A percentile compares a stretch with the other conserved stretches of the same genome.
Evolutionary conservation across 805 yeast genomes (phyloP).

Genomic region (Sugiyamaella marilandica): DNA sequence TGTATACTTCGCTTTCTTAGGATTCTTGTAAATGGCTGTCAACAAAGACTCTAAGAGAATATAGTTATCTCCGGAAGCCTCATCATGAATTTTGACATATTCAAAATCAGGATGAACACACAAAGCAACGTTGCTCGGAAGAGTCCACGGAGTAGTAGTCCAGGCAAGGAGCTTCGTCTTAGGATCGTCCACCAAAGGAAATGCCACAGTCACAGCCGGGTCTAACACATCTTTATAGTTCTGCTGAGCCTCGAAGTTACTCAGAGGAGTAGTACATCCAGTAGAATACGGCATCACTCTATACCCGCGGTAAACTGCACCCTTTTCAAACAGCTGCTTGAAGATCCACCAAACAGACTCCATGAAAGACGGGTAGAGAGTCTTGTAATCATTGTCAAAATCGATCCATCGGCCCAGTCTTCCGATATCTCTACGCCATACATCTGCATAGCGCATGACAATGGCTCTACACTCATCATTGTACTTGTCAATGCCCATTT

Average conservation of each 20-base stretch:
- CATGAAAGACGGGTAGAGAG: constrained; percentile 93
- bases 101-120: constrained; percentile 90
- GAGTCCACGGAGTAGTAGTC: constrained; percentile 99
- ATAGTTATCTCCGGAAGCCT: constrained; percentile 73
- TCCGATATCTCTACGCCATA: constrained; percentile 90
- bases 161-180: constrained; percentile 87
- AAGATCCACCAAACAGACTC: constrained; percentile 99
- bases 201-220: constrained; percentile 92
- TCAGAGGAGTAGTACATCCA: constrained; percentile 92
- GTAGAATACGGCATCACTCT: constrained; percentile 99
- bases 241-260: constrained; percentile 97
- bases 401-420: constrained; percentile 99
- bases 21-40: constrained; percentile 87
- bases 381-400: constrained; percentile 96
- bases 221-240: constrained; percentile 96
- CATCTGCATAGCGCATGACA: constrained; percentile 94
- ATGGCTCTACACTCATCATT: constrained; percentile 92
- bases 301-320: constrained; percentile 87
- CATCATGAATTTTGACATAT: constrained; percentile 88
- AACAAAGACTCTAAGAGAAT: constrained; percentile 80
- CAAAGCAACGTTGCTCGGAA: constrained; percentile 88
- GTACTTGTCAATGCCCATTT: constrained; percentile 89
- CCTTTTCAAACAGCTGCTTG: constrained; percentile 78
- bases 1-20: constrained; percentile 81
- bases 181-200: constrained; percentile 74